Conservation (phyloP, 768 basidiomycete genomes). For the Trametes villosa region DNA sequence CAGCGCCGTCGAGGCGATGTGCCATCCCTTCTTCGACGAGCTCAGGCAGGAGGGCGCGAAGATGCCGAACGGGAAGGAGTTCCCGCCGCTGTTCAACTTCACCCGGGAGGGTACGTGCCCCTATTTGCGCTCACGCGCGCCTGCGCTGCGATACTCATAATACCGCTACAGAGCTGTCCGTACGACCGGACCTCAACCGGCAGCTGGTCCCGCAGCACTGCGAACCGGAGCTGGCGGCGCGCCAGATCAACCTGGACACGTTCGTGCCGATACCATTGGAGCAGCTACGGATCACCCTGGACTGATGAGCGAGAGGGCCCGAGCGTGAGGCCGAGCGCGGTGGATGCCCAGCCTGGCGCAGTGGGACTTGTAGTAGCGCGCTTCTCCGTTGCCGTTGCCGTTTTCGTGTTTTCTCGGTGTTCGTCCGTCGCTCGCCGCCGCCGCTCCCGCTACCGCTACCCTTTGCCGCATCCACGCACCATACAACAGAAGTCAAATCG, state of each 20-base stretch:
- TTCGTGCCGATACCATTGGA: constrained; percentile 99
- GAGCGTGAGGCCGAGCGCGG: constrained; percentile 2
- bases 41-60: constrained; percentile 85
- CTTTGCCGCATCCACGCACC: no score
- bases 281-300: constrained; percentile 91
- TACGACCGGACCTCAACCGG: constrained; percentile 92
- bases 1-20: constrained; percentile 90
- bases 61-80: constrained; percentile 97
- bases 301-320: constrained; percentile 50
- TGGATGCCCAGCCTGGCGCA: constrained; percentile 21
- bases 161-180: constrained; percentile 77
- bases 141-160: constrained; percentile 11
- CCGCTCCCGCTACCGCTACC: neutral
- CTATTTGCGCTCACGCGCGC: neutral
- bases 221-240: constrained; percentile 85
- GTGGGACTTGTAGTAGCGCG: constrained; percentile 24
- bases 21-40: constrained; percentile 97
- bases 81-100: constrained; percentile 94
- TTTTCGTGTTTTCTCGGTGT: constrained; percentile 1
- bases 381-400: neutral
- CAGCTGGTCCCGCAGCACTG: constrained; percentile 89
- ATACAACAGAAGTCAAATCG: no score
- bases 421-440: neutral
- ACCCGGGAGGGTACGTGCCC: constrained; percentile 84
- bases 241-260: constrained; percentile 84